Evolutionary conservation across 2,329 filamentous ascomycete genomes (phyloP).

Genomic region (Xylaria sp.): DNA sequence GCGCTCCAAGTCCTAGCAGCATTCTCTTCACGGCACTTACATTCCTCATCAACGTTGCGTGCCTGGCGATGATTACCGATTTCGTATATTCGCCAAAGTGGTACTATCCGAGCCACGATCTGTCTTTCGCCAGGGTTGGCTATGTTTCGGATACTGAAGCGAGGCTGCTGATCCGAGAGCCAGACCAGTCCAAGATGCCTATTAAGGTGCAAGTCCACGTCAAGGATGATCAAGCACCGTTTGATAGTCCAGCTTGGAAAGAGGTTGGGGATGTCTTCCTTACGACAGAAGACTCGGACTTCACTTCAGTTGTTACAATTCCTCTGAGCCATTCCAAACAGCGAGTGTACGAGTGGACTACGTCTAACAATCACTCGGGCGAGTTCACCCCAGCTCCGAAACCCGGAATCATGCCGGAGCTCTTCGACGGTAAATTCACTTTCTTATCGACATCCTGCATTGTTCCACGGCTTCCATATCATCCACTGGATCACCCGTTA

Average conservation of each 20-base stretch:
- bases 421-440: conserved; percentile 67
- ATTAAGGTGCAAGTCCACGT: conserved; percentile 63
- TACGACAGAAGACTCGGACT: conserved; percentile 75
- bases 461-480: conserved; percentile 86
- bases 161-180: conserved; percentile 78
- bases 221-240: conserved; percentile 45
- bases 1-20: conserved; percentile 69
- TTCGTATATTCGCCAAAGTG: conserved; percentile 68
- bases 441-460: conserved; percentile 93
- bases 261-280: conserved; percentile 57
- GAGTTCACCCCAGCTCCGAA: conserved; percentile 73
- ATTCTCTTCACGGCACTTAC: conserved; percentile 60
- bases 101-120: conserved; percentile 64
- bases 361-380: conserved; percentile 82
- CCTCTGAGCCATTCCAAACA: conserved; percentile 60
- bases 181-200: conserved; percentile 67
- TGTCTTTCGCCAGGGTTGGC: conserved; percentile 82
- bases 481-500: conserved; percentile 73
- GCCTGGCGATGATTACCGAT: conserved; percentile 68
- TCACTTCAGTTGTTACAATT: conserved; percentile 65
- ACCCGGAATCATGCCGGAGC: conserved; percentile 56
- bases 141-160: conserved; percentile 78
- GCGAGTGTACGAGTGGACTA: conserved; percentile 73
- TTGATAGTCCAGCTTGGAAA: conserved; percentile 60
- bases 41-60: conserved; percentile 63